phyloP scores from a whole-genome alignment of 345 rosid species.

The Populus nigra region DNA sequence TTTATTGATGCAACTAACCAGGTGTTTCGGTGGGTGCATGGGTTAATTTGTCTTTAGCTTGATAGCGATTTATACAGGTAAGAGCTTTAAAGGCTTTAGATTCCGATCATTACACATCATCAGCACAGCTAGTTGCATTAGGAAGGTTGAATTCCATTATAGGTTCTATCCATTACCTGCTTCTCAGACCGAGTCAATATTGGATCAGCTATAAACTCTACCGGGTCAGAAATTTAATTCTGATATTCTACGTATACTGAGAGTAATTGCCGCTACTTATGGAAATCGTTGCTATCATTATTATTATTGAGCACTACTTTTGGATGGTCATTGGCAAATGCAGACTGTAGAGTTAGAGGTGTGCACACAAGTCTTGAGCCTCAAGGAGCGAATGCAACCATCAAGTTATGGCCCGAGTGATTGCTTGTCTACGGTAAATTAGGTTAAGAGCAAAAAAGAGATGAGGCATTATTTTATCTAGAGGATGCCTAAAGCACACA shows the following conservation, averaged over 20 bases:
- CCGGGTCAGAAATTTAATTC: background rate
- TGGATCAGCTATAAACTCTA: background rate
- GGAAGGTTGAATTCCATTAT: constrained; percentile 6
- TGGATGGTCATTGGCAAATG: background rate
- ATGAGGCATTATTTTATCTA: background rate
- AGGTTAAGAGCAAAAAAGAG: constrained; percentile 15
- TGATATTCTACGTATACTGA: background rate
- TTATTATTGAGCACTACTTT: background rate
- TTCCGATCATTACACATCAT: background rate
- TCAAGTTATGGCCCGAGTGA: background rate
- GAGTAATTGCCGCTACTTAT: background rate
- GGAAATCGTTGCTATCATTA: background rate
- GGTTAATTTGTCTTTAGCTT: background rate
- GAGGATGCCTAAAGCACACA: constrained; percentile 15
- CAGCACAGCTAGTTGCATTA: background rate
- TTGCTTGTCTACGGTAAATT: background rate
- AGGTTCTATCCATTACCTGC: background rate
- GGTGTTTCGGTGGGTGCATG: constrained; percentile 20
- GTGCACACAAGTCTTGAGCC: background rate
- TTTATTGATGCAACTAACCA: background rate
- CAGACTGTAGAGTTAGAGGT: background rate
- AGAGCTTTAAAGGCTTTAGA: background rate
- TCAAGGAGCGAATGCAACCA: background rate
- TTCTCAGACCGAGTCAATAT: constrained; percentile 7
- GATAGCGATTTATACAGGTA: constrained; percentile 5